phyloP scores from a whole-genome alignment of 495 filamentous ascomycete species.

The Platismatia glauca region DNA sequence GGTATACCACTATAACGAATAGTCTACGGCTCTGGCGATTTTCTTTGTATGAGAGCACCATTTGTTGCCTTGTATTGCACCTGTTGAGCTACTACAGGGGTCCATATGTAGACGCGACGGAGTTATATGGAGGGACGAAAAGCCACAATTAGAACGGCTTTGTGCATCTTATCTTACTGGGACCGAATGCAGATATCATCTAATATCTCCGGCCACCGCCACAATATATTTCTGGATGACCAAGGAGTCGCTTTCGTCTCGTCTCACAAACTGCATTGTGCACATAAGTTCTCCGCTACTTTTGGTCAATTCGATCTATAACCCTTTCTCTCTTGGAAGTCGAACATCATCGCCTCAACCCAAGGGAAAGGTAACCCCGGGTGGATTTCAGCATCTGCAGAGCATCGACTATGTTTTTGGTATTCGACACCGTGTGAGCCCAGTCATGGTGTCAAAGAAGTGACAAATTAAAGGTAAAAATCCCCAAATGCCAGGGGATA shows the following conservation, averaged over 20 bases:
- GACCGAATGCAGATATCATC: constrained; percentile 8
- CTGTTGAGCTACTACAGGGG: background rate
- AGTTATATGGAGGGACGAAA: background rate
- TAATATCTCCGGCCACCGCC: background rate
- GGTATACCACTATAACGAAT: constrained; percentile 91
- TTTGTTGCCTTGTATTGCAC: background rate
- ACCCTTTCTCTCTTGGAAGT: background rate
- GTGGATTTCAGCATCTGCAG: background rate
- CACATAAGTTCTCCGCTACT: no score
- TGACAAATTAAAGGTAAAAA: background rate
- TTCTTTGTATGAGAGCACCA: constrained; percentile 1
- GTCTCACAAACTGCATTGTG: background rate
- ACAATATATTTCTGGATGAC: background rate
- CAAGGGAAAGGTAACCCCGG: background rate
- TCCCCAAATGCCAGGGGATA: background rate
- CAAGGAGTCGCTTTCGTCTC: background rate
- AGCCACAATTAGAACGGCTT: constrained; percentile 6
- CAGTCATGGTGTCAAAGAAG: background rate
- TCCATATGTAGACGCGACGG: constrained; percentile 12
- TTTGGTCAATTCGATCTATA: background rate
- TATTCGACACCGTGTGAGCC: background rate
- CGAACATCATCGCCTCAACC: background rate
- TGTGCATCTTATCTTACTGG: constrained; percentile 11
- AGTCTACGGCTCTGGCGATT: constrained; percentile 25
- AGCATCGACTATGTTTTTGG: background rate